Percentiles rank a stretch among this genome's conserved stretches.
These are phyloP conservation scores for Austroboletus novae-zelandiae DNA, from an alignment of 1,284 basidiomycete species.

Conservation along the genomic window DNA sequence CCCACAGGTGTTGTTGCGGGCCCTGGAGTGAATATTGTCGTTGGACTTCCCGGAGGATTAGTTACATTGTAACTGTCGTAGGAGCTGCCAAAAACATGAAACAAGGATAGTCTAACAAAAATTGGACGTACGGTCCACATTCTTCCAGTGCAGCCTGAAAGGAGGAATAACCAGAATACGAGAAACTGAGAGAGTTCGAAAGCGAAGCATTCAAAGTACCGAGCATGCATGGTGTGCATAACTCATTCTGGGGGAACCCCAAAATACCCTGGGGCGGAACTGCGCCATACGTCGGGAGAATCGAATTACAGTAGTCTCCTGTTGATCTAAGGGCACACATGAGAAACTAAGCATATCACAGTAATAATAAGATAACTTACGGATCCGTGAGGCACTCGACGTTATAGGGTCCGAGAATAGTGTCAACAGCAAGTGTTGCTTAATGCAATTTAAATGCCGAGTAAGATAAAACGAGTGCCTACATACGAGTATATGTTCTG, in stretches of 20 bases:
- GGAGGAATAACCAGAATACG: not conserved
- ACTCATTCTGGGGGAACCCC: too few relatives aligned
- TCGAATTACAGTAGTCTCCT: not conserved
- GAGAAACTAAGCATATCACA: not conserved
- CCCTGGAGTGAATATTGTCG: not conserved
- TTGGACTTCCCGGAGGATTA: not conserved
- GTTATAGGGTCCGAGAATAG: not conserved
- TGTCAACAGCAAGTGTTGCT: conserved; percentile 1
- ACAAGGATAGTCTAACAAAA: not conserved
- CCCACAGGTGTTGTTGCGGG: not conserved
- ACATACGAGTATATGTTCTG: conserved; percentile 1
- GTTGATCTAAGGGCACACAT: not conserved
- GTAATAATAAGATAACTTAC: too few relatives aligned
- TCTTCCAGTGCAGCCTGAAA: not conserved
- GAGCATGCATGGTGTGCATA: too few relatives aligned
- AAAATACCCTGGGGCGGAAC: too few relatives aligned
- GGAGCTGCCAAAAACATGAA: not conserved
- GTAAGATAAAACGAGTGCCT: not conserved
- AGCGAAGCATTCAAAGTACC: too few relatives aligned
- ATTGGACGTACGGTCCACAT: not conserved
- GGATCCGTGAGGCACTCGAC: too few relatives aligned
- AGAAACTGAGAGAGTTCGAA: conserved; percentile 1
- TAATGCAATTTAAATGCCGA: not conserved
- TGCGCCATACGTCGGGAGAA: not conserved
- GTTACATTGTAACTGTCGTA: conserved; percentile 1